phyloP scores from a whole-genome alignment of 306 rosid species.

The Lotus japonicus region DNA sequence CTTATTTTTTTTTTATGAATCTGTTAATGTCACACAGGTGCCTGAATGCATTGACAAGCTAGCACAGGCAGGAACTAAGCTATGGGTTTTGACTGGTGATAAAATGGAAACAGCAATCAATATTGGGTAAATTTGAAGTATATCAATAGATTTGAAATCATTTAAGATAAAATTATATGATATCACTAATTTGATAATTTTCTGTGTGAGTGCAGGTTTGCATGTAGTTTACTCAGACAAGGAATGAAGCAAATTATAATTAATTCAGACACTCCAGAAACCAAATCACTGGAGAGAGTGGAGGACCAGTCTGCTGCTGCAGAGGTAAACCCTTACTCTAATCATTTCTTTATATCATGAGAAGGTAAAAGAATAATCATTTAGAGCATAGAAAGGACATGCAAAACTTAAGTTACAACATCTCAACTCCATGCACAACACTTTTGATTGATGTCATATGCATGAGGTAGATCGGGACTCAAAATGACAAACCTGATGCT shows the following conservation, averaged over 20 bases:
- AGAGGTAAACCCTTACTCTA: background rate
- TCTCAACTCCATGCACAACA: background rate
- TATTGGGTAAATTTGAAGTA: constrained; percentile 21
- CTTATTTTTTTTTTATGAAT: background rate
- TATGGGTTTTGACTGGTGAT: constrained; percentile 36
- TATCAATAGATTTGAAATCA: background rate
- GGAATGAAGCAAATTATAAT: constrained; percentile 31
- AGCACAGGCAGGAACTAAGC: constrained; percentile 34
- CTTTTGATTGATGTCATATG: background rate
- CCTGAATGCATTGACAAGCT: constrained; percentile 34
- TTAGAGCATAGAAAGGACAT: background rate
- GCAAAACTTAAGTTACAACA: background rate
- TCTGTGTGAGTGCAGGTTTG: constrained; percentile 13
- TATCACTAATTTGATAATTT: background rate
- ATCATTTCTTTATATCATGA: background rate
- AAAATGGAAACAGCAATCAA: constrained; percentile 37
- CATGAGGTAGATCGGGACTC: background rate
- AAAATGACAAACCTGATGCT: too few relatives aligned
- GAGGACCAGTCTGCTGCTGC: constrained; percentile 20
- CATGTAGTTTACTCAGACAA: constrained; percentile 33
- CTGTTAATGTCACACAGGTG: constrained; percentile 12
- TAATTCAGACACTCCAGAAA: constrained; percentile 22
- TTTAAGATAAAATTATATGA: background rate
- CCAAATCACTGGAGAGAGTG: constrained; percentile 24
- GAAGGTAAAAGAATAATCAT: background rate